phyloP scores from a whole-genome alignment of 2,329 filamentous ascomycete species.

The Alternaria brassicae region DNA sequence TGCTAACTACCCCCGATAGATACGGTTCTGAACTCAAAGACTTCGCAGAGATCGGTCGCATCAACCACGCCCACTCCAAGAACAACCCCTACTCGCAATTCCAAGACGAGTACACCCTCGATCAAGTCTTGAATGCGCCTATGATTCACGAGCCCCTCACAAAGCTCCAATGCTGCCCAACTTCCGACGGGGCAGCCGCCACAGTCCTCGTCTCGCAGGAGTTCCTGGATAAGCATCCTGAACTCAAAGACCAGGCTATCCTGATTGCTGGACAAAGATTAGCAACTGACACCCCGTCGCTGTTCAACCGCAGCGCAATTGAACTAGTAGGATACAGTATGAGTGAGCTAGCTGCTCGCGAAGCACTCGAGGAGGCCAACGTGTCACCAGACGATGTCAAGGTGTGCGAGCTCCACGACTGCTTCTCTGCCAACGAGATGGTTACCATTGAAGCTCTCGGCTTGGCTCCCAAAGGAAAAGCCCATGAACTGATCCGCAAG shows the following conservation, averaged over 20 bases:
- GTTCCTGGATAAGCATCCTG: slow-evolving; percentile 84
- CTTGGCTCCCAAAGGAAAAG: slow-evolving; percentile 77
- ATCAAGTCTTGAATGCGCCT: slow-evolving; percentile 77
- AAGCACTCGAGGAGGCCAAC: slow-evolving; percentile 77
- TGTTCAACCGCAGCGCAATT: slow-evolving; percentile 83
- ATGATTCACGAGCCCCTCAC: slow-evolving; percentile 88
- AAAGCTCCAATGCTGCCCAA: slow-evolving; percentile 98
- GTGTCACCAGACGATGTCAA: slow-evolving; percentile 71
- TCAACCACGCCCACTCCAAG: slow-evolving; percentile 92
- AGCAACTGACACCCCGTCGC: slow-evolving; percentile 79
- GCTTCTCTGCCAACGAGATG: slow-evolving; percentile 96
- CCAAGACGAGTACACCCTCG: slow-evolving; percentile 85
- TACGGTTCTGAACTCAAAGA: slow-evolving; percentile 84
- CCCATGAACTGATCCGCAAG: slow-evolving; percentile 84
- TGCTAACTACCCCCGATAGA: slow-evolving; percentile 53
- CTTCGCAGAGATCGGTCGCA: slow-evolving; percentile 90
- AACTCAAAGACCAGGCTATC: slow-evolving; percentile 82
- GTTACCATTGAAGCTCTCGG: slow-evolving; percentile 86
- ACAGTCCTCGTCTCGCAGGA: slow-evolving; percentile 86
- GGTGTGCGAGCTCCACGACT: slow-evolving; percentile 94
- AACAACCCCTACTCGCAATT: slow-evolving; percentile 99
- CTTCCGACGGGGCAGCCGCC: slow-evolving; percentile 89
- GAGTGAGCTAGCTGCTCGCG: slow-evolving; percentile 72
- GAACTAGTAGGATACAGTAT: slow-evolving; percentile 91
- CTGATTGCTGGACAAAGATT: slow-evolving; percentile 87